A percentile compares a stretch with the other conserved stretches of the same genome.
Evolutionary conservation across 805 yeast genomes (phyloP).

Genomic region (Teunomyces pallodes): DNA sequence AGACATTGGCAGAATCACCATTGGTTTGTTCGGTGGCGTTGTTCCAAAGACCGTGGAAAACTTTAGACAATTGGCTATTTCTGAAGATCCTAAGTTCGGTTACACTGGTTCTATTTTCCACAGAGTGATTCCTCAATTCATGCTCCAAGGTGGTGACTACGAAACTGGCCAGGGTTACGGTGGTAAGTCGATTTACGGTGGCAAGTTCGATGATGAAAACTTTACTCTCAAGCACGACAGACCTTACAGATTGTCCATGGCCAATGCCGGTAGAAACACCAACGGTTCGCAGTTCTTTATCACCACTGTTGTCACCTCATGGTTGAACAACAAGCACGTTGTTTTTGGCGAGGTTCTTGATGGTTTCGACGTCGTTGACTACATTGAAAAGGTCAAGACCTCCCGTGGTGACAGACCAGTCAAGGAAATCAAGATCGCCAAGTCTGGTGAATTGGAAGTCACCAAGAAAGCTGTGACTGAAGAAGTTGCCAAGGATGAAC

Average conservation of each 20-base stretch:
- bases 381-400: constrained; percentile 74
- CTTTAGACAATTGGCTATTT: constrained; percentile 71
- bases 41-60: constrained; percentile 86
- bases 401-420: constrained; percentile 69
- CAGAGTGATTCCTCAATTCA: constrained; percentile 67
- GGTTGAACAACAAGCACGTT: constrained; percentile 95
- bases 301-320: constrained; percentile 83
- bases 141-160: constrained; percentile 89
- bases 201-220: constrained; percentile 74
- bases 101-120: constrained; percentile 68
- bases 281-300: constrained; percentile 95
- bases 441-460: constrained; percentile 64
- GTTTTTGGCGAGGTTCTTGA: constrained; percentile 93
- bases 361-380: constrained; percentile 78
- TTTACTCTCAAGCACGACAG: constrained; percentile 65
- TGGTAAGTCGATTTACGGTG: constrained; percentile 80
- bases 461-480: constrained; percentile 16
- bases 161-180: constrained; percentile 71
- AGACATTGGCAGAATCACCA: constrained; percentile 73
- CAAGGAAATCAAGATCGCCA: constrained; percentile 59
- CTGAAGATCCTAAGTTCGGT: constrained; percentile 59
- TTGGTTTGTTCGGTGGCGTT: constrained; percentile 84
- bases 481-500: constrained; percentile 25
- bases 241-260: constrained; percentile 73
- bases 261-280: constrained; percentile 72